Percentiles rank a stretch among this genome's conserved stretches.
Evolutionary conservation across 139 green algal genomes (phyloP).

Genomic region (Micromonas commoda): DNA sequence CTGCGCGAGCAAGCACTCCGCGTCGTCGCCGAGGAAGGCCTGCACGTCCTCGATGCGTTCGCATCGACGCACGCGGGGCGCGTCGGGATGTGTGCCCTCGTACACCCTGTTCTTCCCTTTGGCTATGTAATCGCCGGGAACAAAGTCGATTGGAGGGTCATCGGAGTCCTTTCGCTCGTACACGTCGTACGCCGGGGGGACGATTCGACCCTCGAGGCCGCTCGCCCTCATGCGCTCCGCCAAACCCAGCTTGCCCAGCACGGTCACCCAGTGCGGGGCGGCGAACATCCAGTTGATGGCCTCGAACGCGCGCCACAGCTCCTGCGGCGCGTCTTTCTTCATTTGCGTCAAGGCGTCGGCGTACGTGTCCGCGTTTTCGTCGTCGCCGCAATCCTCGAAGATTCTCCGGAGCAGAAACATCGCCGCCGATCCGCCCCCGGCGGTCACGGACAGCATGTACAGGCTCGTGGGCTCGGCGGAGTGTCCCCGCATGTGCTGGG

Average conservation of each 20-base stretch:
- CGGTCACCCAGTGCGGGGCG: background rate
- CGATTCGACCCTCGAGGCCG: background rate
- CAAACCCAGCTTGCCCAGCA: background rate
- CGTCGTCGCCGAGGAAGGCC: background rate
- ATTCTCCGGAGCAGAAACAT: background rate
- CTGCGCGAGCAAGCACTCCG: background rate
- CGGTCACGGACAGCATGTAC: background rate
- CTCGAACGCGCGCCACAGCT: background rate
- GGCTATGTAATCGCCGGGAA: background rate
- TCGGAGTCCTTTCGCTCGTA: background rate
- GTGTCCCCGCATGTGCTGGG: background rate
- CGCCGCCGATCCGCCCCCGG: background rate
- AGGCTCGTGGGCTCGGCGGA: slow-evolving; percentile 11
- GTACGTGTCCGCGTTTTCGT: background rate
- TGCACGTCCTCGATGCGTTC: background rate
- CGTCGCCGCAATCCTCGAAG: background rate
- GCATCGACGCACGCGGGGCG: background rate
- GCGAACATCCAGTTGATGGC: background rate
- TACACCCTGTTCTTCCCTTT: background rate
- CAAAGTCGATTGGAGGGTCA: background rate
- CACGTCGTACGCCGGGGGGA: background rate
- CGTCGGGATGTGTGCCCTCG: background rate
- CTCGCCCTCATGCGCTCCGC: background rate
- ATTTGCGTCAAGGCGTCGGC: background rate
- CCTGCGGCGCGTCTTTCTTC: background rate